Percentiles rank a stretch among this genome's conserved stretches.
Conservation (phyloP, 345 rosid genomes). For the Populus deltoides region DNA sequence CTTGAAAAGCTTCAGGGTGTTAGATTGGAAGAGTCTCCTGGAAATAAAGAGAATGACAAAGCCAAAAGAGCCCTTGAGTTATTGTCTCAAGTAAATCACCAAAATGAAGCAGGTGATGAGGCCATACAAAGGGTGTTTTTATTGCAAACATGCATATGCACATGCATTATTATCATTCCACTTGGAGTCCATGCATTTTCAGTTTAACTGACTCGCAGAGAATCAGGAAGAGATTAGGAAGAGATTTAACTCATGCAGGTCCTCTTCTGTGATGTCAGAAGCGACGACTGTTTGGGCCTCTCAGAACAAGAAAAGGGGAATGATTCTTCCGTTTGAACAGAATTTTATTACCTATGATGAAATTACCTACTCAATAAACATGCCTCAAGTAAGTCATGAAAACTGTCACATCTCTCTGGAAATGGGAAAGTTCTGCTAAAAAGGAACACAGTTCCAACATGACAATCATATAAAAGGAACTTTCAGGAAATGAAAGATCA, state of each 20-base stretch:
- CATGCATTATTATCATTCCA: no score
- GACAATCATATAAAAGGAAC: background rate
- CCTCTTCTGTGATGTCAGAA: no score
- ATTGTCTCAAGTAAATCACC: background rate
- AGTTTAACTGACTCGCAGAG: no score
- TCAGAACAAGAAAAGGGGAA: conserved; percentile 44
- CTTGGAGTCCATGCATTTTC: no score
- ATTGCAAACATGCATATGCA: no score
- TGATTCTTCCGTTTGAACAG: conserved; percentile 75
- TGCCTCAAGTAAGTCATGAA: conserved; percentile 60
- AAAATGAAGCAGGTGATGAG: background rate
- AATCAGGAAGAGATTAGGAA: no score
- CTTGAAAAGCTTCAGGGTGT: conserved; percentile 45
- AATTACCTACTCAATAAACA: conserved; percentile 59
- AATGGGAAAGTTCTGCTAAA: no score
- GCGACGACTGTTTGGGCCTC: background rate
- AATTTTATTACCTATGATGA: conserved; percentile 58
- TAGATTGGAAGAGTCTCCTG: conserved; percentile 18
- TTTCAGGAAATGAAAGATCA: conserved; percentile 53
- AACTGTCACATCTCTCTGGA: no score
- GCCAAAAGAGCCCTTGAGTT: background rate
- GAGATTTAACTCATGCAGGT: no score
- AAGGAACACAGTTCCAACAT: no score
- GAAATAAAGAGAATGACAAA: background rate
- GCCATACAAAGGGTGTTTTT: background rate